Evolutionary conservation across 805 yeast species (phyloP), one percentile per base, ranked within the genome.

Genomic region (Candida nemodendra): DNA sequence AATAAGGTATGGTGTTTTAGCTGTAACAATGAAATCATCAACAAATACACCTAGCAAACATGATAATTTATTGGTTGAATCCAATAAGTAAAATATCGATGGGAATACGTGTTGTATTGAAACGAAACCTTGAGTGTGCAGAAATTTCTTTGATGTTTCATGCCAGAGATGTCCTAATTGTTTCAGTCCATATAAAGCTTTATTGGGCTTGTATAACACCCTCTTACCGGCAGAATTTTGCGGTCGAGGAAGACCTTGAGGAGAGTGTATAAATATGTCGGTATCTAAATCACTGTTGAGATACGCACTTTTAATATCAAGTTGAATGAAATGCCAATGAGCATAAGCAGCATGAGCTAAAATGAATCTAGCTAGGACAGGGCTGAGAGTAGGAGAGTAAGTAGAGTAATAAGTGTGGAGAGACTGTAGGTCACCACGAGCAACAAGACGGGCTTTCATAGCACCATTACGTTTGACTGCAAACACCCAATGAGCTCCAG

Each of bases 381-480:
- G 33, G 7, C 30, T 22, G 6, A 24, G n/a, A n/a, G 24, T 27
- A n/a, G 22, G 38, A 6, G 38, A 21, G 18, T n/a, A 30, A 3
- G 38, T 35, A 9, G 13, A 22, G 28, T 22, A 12, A 17, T 35
- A 27, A 12, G 31, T 28, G 7, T 24, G 27, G 7, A 16, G 19
- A 5, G 25, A 18, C 19, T 30, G 30, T 12, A n/a, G 2, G 19
- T 35, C 19, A 7, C 38, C 30, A 13, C 38, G 25, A 29, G 30
- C 38, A 15, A 31, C 34, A 16, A 31, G 34, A 16, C 34, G 27
- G 14, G 34, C 34, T 23, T 31, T 31, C 6, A n/a, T 14, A 9
- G 27, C 4, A 13, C 34, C 34, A 22, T 22, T 14, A 14, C 13
- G 14, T 22, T 31, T 31, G 16, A 22, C n/a, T 13, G 4, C 25